Base-by-base conservation (phyloP, 192 early-diverging fungal species). In the Mortierella alpina region DNA sequence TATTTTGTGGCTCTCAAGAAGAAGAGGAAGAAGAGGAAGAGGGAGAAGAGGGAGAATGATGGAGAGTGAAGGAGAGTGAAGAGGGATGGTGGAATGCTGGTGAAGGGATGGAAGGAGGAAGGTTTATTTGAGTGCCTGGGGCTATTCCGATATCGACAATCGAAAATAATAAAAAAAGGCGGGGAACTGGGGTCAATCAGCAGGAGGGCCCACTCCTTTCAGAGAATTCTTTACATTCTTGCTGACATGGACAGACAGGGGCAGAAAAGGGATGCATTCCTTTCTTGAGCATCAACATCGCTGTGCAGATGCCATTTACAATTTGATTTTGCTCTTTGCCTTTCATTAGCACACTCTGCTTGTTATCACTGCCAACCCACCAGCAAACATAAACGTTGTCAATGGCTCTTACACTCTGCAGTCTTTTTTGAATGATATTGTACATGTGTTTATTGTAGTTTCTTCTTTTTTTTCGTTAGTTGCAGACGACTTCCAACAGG, bases 391-490 rank as follows among this genome's bases (percentile, higher is more conserved):
- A 54, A 3, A 54, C 8, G n/a, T 54, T 54, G 53, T 23, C 31
- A 31, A 31, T 65, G 4, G 22, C 22, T 4, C 7, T 59, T 59
- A 1, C 8, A 59, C 7, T 39, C 17, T 10, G 17, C 17, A 59
- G 22, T 23, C 9, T 20, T 10, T 13, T 61, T 17, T 6, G 5
- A 52, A 22, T 17, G 12, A 12, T 73, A 73, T 17, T 73, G 23
- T 73, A 73, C 71, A 73, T 18, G 58, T 42, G 44, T 64, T 65
- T 73, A 56, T 73, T 50, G 20, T 52, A 31, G n/a, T 45, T 42
- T 18, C 18, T 61, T 42, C 14, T 13, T 23, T 2, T 63, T 44
- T 22, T 47, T 51, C 53, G 7, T 22, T 57, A 22, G 8, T 64
- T 52, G 59, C 12, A 73, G 55, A 58, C 71, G 56, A 58, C 22